Percentiles rank a stretch among this genome's conserved stretches.
Evolutionary conservation across 2,329 filamentous ascomycete genomes (phyloP).

Genomic region (Fusarium torulosum): DNA sequence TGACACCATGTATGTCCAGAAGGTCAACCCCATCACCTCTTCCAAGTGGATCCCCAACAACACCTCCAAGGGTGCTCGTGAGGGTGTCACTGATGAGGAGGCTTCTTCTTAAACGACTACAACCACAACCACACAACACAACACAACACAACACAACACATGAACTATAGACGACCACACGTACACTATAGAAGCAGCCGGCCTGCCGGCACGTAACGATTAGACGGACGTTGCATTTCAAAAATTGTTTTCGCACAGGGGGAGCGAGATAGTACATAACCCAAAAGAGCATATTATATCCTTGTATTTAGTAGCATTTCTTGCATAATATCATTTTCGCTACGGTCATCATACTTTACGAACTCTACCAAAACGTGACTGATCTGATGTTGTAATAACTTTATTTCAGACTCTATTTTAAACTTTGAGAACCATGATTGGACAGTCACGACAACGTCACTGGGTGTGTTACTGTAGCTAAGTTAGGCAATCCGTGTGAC

Average conservation of each 20-base stretch:
- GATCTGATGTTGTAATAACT: not conserved
- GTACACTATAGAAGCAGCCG: constrained; percentile 25
- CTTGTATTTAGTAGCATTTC: constrained; percentile 36
- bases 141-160: constrained; percentile 1
- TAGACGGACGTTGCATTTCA: constrained; percentile 32
- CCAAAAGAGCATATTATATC: constrained; percentile 36
- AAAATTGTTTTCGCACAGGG: constrained; percentile 11
- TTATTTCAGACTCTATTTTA: too few species aligned
- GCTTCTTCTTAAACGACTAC: constrained; percentile 28
- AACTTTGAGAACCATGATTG: too few species aligned
- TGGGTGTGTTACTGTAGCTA: too few species aligned
- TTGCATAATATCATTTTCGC: constrained; percentile 33
- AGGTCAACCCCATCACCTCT: constrained; percentile 64
- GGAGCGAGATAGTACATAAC: constrained; percentile 21
- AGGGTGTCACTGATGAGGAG: constrained; percentile 39
- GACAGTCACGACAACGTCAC: too few species aligned
- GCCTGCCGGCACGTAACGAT: constrained; percentile 34
- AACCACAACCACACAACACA: not conserved
- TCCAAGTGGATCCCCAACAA: constrained; percentile 44
- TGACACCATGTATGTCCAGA: constrained; percentile 77
- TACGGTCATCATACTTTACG: not conserved
- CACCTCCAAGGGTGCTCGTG: constrained; percentile 25
- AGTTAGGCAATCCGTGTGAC: too few species aligned
- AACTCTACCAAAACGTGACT: not conserved
- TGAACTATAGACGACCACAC: constrained; percentile 7